These are phyloP conservation scores for Aureobasidium leucospermi DNA, from an alignment of 2,329 filamentous ascomycete species.

Conservation along the genomic window DNA sequence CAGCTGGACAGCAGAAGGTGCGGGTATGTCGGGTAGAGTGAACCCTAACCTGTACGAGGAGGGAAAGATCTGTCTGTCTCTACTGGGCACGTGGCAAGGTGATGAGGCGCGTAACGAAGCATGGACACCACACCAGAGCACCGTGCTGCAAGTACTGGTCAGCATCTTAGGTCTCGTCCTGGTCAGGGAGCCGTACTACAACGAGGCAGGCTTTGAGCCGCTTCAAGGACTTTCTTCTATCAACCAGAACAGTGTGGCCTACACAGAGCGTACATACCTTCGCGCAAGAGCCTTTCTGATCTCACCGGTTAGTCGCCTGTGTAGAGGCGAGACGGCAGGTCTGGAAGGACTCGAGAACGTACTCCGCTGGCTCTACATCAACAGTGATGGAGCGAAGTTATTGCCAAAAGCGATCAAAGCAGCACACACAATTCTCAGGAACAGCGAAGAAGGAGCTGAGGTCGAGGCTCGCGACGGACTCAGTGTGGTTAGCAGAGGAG, in stretches of 20 bases:
- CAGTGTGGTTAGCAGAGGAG: constrained; percentile 41
- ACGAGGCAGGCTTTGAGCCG: constrained; percentile 56
- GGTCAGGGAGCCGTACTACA: constrained; percentile 55
- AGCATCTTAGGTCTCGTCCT: constrained; percentile 51
- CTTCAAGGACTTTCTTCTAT: constrained; percentile 36
- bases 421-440: constrained; percentile 34
- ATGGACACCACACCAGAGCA: constrained; percentile 48
- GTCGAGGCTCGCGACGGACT: constrained; percentile 36
- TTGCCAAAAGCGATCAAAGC: constrained; percentile 38
- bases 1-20: constrained; percentile 36
- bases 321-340: constrained; percentile 13
- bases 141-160: constrained; percentile 51
- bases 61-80: constrained; percentile 53
- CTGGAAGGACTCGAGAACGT: constrained; percentile 43
- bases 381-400: constrained; percentile 27
- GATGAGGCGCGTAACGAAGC: constrained; percentile 43
- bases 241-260: constrained; percentile 40
- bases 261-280: constrained; percentile 49
- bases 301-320: background rate
- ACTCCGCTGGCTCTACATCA: constrained; percentile 46
- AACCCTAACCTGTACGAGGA: constrained; percentile 59
- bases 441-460: constrained; percentile 28
- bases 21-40: constrained; percentile 45
- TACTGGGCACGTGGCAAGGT: constrained; percentile 54
- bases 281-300: constrained; percentile 44